Conservation (phyloP, 2,329 filamentous ascomycete genomes). For the Moelleriella libera region DNA sequence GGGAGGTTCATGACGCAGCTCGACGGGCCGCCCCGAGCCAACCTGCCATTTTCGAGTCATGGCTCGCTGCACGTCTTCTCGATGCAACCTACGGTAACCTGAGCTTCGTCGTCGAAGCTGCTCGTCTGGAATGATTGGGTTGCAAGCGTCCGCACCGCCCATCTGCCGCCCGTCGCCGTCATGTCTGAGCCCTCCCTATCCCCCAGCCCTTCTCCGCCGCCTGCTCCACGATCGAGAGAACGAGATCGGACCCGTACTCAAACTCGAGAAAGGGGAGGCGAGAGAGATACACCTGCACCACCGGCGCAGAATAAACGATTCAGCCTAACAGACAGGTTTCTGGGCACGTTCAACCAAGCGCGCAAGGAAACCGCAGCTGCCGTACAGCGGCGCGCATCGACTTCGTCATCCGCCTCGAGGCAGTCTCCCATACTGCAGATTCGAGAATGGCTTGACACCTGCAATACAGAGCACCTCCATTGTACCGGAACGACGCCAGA, state of each 20-base stretch:
- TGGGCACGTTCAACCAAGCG: conserved; percentile 18
- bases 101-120: background rate
- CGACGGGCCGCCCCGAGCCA: background rate
- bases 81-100: background rate
- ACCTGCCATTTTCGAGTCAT: background rate
- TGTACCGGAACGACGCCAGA: conserved; percentile 16
- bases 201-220: conserved; percentile 1
- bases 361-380: conserved; percentile 14
- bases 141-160: background rate
- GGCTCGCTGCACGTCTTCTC: background rate
- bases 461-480: conserved; percentile 26
- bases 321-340: conserved; percentile 25
- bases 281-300: conserved; percentile 11
- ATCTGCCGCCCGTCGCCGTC: background rate
- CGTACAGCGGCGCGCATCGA: conserved; percentile 16
- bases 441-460: conserved; percentile 27
- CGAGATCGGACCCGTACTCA: conserved; percentile 8
- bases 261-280: conserved; percentile 12
- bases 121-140: background rate
- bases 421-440: conserved; percentile 23
- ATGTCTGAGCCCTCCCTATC: conserved; percentile 3
- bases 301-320: conserved; percentile 20
- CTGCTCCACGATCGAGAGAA: conserved; percentile 1
- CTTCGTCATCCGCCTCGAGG: conserved; percentile 12
- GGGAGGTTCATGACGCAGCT: background rate